Conservation (phyloP, 495 filamentous ascomycete genomes). For the Clohesyomyces aquaticus region DNA sequence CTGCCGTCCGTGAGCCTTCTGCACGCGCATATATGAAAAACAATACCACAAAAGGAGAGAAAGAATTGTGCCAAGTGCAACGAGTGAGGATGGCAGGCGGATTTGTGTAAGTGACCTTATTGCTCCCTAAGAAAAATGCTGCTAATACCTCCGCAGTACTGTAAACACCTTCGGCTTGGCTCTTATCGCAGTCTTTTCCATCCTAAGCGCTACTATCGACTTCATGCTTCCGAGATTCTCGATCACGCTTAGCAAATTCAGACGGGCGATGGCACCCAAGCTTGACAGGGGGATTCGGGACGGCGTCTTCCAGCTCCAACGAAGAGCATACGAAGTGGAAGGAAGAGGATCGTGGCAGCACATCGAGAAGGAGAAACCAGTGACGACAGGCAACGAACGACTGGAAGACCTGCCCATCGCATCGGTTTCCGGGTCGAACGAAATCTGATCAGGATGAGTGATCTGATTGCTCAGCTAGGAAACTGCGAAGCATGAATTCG, state of each 20-base stretch:
- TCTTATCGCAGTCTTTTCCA: background rate
- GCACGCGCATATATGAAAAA: background rate
- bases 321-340: background rate
- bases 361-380: background rate
- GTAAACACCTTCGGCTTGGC: slow-evolving; percentile 25
- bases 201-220: background rate
- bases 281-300: background rate
- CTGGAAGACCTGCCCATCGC: background rate
- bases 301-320: background rate
- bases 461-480: too few species aligned
- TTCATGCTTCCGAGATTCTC: slow-evolving; percentile 8
- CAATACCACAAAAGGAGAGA: background rate
- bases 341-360: background rate
- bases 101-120: slow-evolving; percentile 11
- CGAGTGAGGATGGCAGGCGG: slow-evolving; percentile 17
- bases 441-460: too few species aligned
- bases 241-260: slow-evolving; percentile 1
- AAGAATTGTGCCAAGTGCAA: slow-evolving; percentile 14
- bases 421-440: too few species aligned
- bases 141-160: background rate
- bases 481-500: too few species aligned
- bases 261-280: background rate
- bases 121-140: background rate
- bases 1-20: background rate
- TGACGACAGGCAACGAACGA: background rate